phyloP scores from a whole-genome alignment of 164 flowering plant genomes.

The Tinospora cordifolia region DNA sequence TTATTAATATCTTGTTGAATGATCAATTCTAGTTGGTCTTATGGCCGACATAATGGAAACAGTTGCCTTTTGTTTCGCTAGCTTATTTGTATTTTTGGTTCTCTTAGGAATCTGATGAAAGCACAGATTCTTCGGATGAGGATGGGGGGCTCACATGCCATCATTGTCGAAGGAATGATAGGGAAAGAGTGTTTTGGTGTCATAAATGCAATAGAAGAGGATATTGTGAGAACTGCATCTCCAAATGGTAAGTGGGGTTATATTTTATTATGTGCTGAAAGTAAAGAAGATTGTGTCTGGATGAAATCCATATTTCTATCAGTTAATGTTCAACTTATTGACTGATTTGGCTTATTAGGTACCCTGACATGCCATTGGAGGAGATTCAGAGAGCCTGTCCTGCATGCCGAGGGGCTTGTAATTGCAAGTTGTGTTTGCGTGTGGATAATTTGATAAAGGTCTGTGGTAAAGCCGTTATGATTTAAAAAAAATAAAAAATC shows the following conservation, averaged over 20 bases:
- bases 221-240: conserved; percentile 72
- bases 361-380: conserved; percentile 57
- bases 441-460: conserved; percentile 85
- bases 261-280: conserved; percentile 8
- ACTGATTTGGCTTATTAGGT: conserved; percentile 40
- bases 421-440: conserved; percentile 67
- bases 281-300: not conserved
- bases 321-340: not conserved
- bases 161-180: conserved; percentile 67
- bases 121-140: conserved; percentile 66
- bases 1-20: not conserved
- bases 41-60: not conserved
- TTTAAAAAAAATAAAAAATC: no score
- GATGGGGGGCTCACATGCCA: conserved; percentile 72
- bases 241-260: conserved; percentile 54
- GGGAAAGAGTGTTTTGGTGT: conserved; percentile 63
- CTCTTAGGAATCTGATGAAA: conserved; percentile 43
- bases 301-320: not conserved
- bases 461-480: conserved; percentile 4
- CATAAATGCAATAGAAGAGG: conserved; percentile 76
- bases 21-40: not conserved
- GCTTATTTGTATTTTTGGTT: not conserved
- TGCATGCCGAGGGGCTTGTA: conserved; percentile 84
- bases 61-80: not conserved
- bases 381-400: conserved; percentile 82